Evolutionary conservation across 1,139 yeast species (phyloP).

Genomic region (Blastobotrys proliferans): DNA sequence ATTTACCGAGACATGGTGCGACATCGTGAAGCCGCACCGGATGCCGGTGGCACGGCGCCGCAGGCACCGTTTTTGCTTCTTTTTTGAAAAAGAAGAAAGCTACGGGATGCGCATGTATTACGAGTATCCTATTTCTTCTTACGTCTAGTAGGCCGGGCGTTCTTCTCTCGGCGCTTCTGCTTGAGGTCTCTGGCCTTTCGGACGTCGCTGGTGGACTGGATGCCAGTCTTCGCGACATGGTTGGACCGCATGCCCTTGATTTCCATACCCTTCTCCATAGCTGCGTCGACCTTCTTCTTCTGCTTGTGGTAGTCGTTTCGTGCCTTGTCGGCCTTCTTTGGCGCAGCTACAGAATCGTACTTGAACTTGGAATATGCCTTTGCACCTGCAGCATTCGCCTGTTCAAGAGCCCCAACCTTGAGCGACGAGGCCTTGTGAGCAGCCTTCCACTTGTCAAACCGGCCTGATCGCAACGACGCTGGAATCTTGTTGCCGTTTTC

Average conservation of each 20-base stretch:
- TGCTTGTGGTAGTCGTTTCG: slow-evolving; percentile 86
- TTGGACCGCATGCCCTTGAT: slow-evolving; percentile 56
- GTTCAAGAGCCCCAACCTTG: slow-evolving; percentile 55
- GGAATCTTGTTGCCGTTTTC: slow-evolving; percentile 94
- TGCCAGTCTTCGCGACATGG: slow-evolving; percentile 43
- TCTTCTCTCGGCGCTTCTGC: slow-evolving; percentile 77
- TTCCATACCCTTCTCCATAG: slow-evolving; percentile 66
- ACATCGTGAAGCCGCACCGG: too few species aligned
- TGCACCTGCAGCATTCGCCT: slow-evolving; percentile 31
- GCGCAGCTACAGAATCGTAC: slow-evolving; percentile 75
- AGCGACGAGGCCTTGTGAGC: slow-evolving; percentile 52
- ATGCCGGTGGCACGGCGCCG: too few species aligned
- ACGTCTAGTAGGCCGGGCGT: slow-evolving; percentile 71
- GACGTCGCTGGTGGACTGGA: slow-evolving; percentile 68
- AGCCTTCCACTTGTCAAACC: slow-evolving; percentile 86
- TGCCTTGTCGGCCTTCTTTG: slow-evolving; percentile 67
- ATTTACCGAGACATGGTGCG: too few species aligned
- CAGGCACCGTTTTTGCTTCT: too few species aligned
- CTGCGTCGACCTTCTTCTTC: slow-evolving; percentile 77
- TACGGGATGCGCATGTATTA: not conserved
- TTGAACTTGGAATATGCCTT: slow-evolving; percentile 43
- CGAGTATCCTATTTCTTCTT: slow-evolving; percentile 21
- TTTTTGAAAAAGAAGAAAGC: too few species aligned
- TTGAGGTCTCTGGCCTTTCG: slow-evolving; percentile 67
- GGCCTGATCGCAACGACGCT: slow-evolving; percentile 87